phyloP scores from a whole-genome alignment of 441 rosid species.

The Syzygium malaccense region DNA sequence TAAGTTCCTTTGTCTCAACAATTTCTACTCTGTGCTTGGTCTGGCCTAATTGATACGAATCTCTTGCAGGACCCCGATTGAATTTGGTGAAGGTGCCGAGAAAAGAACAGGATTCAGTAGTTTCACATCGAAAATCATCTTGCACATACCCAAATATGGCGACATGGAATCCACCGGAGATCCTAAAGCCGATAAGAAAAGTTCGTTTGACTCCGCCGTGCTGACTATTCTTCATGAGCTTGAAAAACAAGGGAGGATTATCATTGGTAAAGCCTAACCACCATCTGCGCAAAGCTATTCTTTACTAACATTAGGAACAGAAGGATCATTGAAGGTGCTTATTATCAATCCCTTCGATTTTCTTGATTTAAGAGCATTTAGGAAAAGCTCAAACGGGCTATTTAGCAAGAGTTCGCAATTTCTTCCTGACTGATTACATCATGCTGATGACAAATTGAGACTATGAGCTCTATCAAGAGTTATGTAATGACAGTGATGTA shows the following conservation, averaged over 20 bases:
- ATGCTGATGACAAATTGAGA: not conserved
- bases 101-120: constrained; percentile 39
- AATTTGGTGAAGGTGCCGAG: constrained; percentile 36
- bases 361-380: not conserved
- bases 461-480: not conserved
- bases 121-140: constrained; percentile 40
- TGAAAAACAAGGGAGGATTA: constrained; percentile 35
- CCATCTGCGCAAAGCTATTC: not conserved
- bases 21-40: not conserved
- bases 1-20: not conserved
- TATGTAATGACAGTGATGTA: not conserved
- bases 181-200: constrained; percentile 75
- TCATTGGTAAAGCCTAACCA: constrained; percentile 11
- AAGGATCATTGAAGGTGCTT: not conserved
- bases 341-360: not conserved
- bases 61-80: constrained; percentile 36
- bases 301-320: not conserved
- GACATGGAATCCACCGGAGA: constrained; percentile 47
- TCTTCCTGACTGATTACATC: not conserved
- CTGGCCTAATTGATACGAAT: not conserved
- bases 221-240: constrained; percentile 54
- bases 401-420: not conserved
- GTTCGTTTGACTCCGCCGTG: constrained; percentile 80
- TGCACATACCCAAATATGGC: constrained; percentile 47
- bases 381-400: not conserved